phyloP scores from a whole-genome alignment of 2,329 filamentous ascomycete genomes.

The Acarospora socialis region DNA sequence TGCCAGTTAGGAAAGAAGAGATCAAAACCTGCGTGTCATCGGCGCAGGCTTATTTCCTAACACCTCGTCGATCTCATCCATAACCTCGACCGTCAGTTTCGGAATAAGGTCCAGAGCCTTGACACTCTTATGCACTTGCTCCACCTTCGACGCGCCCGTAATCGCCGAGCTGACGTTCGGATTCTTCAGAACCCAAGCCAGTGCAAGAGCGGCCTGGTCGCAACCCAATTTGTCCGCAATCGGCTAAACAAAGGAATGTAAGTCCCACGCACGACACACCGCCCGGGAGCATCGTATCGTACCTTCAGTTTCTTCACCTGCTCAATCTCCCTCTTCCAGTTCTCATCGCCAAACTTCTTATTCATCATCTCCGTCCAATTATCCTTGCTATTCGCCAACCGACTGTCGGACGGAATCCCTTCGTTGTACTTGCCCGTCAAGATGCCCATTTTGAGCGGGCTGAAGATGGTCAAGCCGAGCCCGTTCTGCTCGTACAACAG shows the following conservation, averaged over 20 bases:
- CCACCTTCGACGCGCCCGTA: constrained; percentile 25
- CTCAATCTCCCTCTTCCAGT: constrained; percentile 41
- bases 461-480: constrained; percentile 49
- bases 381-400: constrained; percentile 42
- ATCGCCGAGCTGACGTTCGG: constrained; percentile 36
- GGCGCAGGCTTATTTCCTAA: constrained; percentile 7
- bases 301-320: constrained; percentile 39
- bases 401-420: constrained; percentile 45
- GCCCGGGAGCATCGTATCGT: constrained; percentile 6
- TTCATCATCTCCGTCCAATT: constrained; percentile 37
- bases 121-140: constrained; percentile 29
- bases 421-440: constrained; percentile 55
- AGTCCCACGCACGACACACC: constrained; percentile 15
- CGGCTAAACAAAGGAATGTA: constrained; percentile 33
- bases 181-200: constrained; percentile 47
- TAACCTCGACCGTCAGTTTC: constrained; percentile 28
- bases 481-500: constrained; percentile 47
- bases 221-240: constrained; percentile 52
- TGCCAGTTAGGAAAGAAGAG: background rate
- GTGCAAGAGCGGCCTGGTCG: constrained; percentile 41
- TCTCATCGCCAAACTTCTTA: constrained; percentile 31
- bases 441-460: constrained; percentile 45
- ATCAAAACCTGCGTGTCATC: background rate
- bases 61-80: constrained; percentile 31
- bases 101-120: constrained; percentile 30